Evolutionary conservation across 2,329 filamentous ascomycete genomes (phyloP).

Genomic region (Ceratocystis huliohia): DNA sequence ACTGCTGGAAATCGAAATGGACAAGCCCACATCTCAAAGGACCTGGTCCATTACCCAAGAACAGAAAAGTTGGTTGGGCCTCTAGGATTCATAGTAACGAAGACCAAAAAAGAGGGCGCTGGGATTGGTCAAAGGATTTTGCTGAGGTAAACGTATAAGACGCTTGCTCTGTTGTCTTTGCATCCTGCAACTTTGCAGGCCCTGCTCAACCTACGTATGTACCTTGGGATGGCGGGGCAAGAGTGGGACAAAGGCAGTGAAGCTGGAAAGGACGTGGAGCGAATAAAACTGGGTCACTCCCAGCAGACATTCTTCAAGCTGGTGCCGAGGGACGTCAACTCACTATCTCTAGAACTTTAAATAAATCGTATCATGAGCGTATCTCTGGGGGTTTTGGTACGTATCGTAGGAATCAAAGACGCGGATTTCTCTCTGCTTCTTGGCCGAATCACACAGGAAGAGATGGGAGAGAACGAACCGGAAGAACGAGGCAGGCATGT

Average conservation of each 20-base stretch:
- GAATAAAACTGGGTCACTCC: background rate
- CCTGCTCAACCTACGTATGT: background rate
- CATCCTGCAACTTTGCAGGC: background rate
- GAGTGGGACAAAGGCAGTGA: background rate
- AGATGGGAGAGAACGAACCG: background rate
- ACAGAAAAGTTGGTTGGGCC: background rate
- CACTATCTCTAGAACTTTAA: background rate
- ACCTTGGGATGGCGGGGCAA: background rate
- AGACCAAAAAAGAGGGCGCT: background rate
- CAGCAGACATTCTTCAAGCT: background rate
- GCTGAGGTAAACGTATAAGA: background rate
- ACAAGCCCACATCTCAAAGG: constrained; percentile 11
- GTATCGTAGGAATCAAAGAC: background rate
- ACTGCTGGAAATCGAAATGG: constrained; percentile 3
- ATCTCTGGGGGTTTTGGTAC: background rate
- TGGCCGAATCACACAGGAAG: constrained; percentile 5
- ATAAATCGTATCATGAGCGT: background rate
- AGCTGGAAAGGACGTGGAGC: background rate
- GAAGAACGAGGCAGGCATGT: background rate
- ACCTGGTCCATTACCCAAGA: constrained; percentile 1
- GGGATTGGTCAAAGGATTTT: background rate
- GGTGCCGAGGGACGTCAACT: background rate
- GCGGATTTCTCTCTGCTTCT: background rate
- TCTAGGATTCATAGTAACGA: background rate
- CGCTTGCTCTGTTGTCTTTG: background rate